Base-by-base conservation (phyloP, 2,329 filamentous ascomycete genomes). In the Xylariomycetidae sp. region DNA sequence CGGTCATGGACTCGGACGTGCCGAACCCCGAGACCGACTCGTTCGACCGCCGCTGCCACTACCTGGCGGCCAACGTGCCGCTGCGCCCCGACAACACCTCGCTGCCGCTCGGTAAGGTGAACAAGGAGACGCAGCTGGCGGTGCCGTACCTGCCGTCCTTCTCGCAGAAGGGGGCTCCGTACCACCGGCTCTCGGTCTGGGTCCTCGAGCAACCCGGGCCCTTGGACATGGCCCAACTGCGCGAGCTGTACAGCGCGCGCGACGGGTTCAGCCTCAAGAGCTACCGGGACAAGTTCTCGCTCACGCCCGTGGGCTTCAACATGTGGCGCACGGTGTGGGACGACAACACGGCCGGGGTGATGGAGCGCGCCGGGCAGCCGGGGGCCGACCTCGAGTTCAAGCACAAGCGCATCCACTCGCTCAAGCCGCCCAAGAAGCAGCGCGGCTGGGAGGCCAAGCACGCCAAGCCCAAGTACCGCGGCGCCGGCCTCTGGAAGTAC, bases 271-370 rank as follows among this genome's bases (percentile, higher is more conserved):
- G 72, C 36, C 65, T 95, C 40, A 80, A 86, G 54, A 77, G 75
- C 41, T 83, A 93, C 58, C 74, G 81, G 45, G 74, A 79, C 55
- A 80, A 79, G 56, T 76, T 85, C 56, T 61, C 67, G 37, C 66
- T 92, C 40, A 72, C 68, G 38, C 76, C 89, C 6, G 78, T 95
- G 38, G 89, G 89, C 26, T 84, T 87, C 49, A 85, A 79, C 56
- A 66, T 98, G 49, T 98, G 96, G 79, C 79, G 92, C 46, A 82
- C 79, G 39, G 67, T 83, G 45, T 96, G 89, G 86, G 92, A 98
- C 59, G 85, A 92, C 39, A 77, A 75, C 50, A 98, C 85, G 33
- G 79, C 76, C n/a, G 79, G 68, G 31, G 86, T 98, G 43, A 95
- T 98, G 90, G 69, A 78, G 54, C 75, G 85, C 49, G 75, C 84